A percentile compares a stretch with the other conserved stretches of the same genome.
phyloP scores from a whole-genome alignment of 345 rosid species.

The Crucihimalaya himalaica region DNA sequence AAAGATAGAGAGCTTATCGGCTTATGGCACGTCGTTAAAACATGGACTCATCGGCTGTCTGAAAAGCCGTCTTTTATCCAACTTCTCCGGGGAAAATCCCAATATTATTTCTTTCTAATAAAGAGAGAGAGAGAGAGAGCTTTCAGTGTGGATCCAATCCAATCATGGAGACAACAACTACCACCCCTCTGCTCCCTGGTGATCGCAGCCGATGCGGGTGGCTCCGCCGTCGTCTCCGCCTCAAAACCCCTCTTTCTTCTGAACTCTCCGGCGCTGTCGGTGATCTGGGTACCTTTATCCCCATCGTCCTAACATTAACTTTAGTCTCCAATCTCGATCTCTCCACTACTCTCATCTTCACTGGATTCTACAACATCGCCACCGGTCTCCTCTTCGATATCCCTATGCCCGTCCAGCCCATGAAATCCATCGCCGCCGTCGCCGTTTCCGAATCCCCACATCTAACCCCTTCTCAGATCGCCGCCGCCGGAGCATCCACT shows the following conservation, averaged over 20 bases:
- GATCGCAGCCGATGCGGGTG: constrained; percentile 32
- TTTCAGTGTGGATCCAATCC: constrained; percentile 2
- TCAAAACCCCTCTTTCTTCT: constrained; percentile 48
- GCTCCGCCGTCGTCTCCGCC: constrained; percentile 51
- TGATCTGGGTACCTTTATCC: constrained; percentile 83
- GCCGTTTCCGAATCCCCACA: constrained; percentile 74
- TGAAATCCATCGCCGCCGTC: constrained; percentile 87
- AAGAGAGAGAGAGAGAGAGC: background rate
- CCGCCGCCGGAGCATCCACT: constrained; percentile 66
- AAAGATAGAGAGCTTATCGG: background rate
- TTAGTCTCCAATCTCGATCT: constrained; percentile 71
- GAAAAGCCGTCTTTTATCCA: constrained; percentile 42
- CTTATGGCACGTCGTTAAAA: background rate
- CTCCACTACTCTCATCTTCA: constrained; percentile 75
- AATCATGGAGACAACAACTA: constrained; percentile 40
- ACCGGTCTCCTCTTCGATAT: constrained; percentile 80
- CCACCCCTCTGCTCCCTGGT: constrained; percentile 41
- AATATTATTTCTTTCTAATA: background rate
- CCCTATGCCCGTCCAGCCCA: constrained; percentile 90
- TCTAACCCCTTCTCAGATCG: constrained; percentile 64
- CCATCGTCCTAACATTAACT: constrained; percentile 68
- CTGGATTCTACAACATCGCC: constrained; percentile 67
- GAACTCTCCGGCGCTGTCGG: constrained; percentile 88
- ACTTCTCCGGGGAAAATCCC: constrained; percentile 8
- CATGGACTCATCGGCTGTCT: constrained; percentile 9